Base-by-base conservation (phyloP, 2,329 filamentous ascomycete species). In the Alternaria brassicae region DNA sequence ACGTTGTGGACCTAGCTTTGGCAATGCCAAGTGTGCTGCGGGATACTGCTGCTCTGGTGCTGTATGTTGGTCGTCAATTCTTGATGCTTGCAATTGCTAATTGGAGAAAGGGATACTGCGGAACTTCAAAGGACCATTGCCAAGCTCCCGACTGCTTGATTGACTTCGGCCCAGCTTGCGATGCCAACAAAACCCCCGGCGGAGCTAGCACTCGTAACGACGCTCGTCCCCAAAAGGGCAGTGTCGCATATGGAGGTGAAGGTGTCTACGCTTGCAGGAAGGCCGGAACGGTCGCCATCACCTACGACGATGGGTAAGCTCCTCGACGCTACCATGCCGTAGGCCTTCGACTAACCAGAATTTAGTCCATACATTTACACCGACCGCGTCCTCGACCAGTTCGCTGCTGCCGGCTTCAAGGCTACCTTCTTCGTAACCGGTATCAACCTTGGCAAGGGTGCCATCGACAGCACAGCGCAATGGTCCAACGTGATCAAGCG, bases 341-440 rank as follows among this genome's bases (percentile, higher is more conserved):
- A 10, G n/a, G n/a, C 7, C 17, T 19, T 17, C 27, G 44, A 47
- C 37, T 58, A 30, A 58, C 39, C 8, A 19, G 7, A 4, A 17
- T n/a, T 4, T 13, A 61, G 59, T 0, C 88, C 88, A 25, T 77
- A 86, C 66, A 77, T 82, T 23, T 90, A 88, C 74, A 91, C 88
- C 1, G 77, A 79, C 42, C 82, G 85, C 55, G 81, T 91, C 9
- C 81, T 90, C 4, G 84, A 89, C 69, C 81, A 87, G 53, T 81
- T 90, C 32, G 79, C 78, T 25, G 85, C 40, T 15, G 65, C 88
- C 65, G 78, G 82, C 17, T 87, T 86, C 34, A 88, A 86, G 64
- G 88, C 87, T 0, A 91, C 89, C 0, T 91, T 91, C 75, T 90
- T 90, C 72, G 80, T 90, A 53, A 87, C 83, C 6, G 85, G 85